Evolutionary conservation across 164 flowering plant genomes (phyloP), one percentile per base, ranked within the genome.

Genomic region (Pachysandra terminalis): DNA sequence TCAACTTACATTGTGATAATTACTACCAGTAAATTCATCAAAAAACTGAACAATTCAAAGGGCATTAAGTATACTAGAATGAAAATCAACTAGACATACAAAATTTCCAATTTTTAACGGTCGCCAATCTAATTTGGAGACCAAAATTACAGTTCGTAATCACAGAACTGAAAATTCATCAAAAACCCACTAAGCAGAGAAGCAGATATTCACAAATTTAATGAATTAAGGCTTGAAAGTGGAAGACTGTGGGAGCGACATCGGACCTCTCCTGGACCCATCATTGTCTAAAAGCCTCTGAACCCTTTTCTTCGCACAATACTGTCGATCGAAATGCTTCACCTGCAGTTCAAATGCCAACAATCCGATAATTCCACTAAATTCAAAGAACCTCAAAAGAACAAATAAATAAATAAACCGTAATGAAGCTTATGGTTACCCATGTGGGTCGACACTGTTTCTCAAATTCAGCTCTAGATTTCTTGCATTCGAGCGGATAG

Each of bases 261-360:
- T 78, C 74, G 91, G 96, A 85, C 97, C 98, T 87, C 85, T 82
- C 81, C 90, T 81, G 0, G 80, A 35, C 15, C 82, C 89, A 23
- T 79, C 85, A 24, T 82, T 87, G 74, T 93, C 98, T 79, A 93
- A 76, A 65, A 89, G 83, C 86, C 97, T 87, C 66, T 82, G 81
- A 55, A 84, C 84, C 70, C 85, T 87, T 80, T 80, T 89, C 83
- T 86, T 87, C 28, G 79, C 77, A 64, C 93, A 88, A 59, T 88
- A 85, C 68, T 78, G 88, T 56, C 88, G 75, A 80, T 93, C 98
- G 60, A 93, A 93, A 85, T 91, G 98, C 90, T 88, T 93, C 80
- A 91, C 98, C 98, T 93, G 71, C 59, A 73, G 19, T 57, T 13
- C 61, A 23, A 26, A 49, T 63, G 45, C 28, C 59, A 19, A 53